These are phyloP conservation scores for Cicer bijugum DNA, from an alignment of 306 rosid species.

Conservation along the genomic window DNA sequence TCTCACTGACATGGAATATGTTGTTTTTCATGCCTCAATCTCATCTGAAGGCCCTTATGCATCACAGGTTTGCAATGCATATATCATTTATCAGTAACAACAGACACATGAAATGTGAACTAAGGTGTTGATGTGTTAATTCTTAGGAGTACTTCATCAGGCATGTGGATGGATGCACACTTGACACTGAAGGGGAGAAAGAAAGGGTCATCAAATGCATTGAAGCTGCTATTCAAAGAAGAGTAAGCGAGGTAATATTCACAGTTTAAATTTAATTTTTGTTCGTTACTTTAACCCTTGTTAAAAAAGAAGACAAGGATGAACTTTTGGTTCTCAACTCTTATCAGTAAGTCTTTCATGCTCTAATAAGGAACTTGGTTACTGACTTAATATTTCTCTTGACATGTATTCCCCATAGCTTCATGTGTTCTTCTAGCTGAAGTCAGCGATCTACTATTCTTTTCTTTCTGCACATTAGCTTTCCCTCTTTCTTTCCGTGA, in stretches of 20 bases:
- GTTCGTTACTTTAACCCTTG: conserved; percentile 24
- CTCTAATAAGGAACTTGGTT: conserved; percentile 26
- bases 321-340: conserved; percentile 39
- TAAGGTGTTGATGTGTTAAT: conserved; percentile 33
- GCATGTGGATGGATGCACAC: conserved; percentile 90
- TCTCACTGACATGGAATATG: conserved; percentile 84
- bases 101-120: not conserved
- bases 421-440: conserved; percentile 8
- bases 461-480: conserved; percentile 37
- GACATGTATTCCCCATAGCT: not conserved
- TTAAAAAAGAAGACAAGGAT: conserved; percentile 24
- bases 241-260: conserved; percentile 79
- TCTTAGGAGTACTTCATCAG: conserved; percentile 79
- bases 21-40: conserved; percentile 78
- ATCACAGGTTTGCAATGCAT: conserved; percentile 57
- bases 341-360: conserved; percentile 40
- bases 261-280: conserved; percentile 16
- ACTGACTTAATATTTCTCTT: conserved; percentile 22
- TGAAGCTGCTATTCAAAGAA: conserved; percentile 87
- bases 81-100: not conserved
- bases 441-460: conserved; percentile 33
- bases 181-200: conserved; percentile 85
- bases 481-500: conserved; percentile 27
- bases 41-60: conserved; percentile 75
- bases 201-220: conserved; percentile 87